A percentile compares a stretch with the other conserved stretches of the same genome.
phyloP scores from a whole-genome alignment of 768 basidiomycete genomes.

The Grammothele lineata region DNA sequence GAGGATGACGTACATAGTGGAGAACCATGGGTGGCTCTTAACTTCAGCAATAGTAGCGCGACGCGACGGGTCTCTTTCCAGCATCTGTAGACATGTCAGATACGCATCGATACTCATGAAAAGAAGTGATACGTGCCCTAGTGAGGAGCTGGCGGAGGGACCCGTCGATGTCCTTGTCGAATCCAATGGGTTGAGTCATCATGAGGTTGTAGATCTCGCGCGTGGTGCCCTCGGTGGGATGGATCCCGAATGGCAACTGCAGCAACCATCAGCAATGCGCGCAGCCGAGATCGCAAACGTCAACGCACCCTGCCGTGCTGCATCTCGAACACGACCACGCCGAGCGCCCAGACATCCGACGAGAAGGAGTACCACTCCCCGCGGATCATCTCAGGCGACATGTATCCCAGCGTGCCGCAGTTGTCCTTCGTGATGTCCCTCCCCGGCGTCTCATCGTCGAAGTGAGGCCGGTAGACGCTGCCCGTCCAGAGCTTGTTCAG shows the following conservation, averaged over 20 bases:
- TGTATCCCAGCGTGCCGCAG: slow-evolving; percentile 40
- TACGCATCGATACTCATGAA: background rate
- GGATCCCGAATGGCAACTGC: slow-evolving; percentile 6
- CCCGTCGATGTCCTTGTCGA: background rate
- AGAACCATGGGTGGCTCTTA: slow-evolving; percentile 6
- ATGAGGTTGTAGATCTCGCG: background rate
- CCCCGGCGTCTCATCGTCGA: background rate
- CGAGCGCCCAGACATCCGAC: slow-evolving; percentile 41
- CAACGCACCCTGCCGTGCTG: slow-evolving; percentile 15
- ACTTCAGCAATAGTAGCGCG: background rate
- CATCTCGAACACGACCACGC: slow-evolving; percentile 31
- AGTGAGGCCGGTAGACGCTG: background rate
- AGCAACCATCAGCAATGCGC: background rate
- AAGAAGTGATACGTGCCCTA: background rate
- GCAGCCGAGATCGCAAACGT: background rate
- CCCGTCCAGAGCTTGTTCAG: slow-evolving; percentile 2
- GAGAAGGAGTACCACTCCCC: slow-evolving; percentile 36
- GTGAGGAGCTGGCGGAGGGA: slow-evolving; percentile 1
- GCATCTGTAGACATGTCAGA: background rate
- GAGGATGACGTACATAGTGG: slow-evolving; percentile 4
- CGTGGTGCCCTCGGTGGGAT: background rate
- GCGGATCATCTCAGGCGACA: slow-evolving; percentile 40
- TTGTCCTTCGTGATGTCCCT: background rate
- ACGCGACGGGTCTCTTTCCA: slow-evolving; percentile 1
- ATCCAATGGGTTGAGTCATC: background rate